A percentile compares a stretch with the other conserved stretches of the same genome.
Evolutionary conservation across 805 yeast genomes (phyloP).

Genomic region (Candida broadrunensis): DNA sequence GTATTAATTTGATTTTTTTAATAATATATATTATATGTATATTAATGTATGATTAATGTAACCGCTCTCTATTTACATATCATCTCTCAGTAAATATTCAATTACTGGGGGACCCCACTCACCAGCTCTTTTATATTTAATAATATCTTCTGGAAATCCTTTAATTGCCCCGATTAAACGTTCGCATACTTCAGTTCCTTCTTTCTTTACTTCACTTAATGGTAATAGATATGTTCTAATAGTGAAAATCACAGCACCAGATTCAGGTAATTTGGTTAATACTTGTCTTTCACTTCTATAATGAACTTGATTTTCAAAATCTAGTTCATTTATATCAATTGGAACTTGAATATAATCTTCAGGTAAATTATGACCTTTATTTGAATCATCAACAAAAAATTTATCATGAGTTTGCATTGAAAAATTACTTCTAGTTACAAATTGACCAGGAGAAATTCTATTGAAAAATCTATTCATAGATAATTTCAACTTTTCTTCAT

Average conservation of each 20-base stretch:
- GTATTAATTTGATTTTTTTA: background rate
- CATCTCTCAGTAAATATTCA: slow-evolving; percentile 13
- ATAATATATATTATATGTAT: background rate
- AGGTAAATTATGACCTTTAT: slow-evolving; percentile 37
- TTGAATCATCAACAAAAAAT: slow-evolving; percentile 35
- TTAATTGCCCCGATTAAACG: slow-evolving; percentile 61
- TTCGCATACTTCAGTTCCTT: slow-evolving; percentile 38
- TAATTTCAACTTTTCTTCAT: slow-evolving; percentile 33
- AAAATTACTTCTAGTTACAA: slow-evolving; percentile 39
- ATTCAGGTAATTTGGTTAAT: slow-evolving; percentile 35
- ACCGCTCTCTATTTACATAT: background rate
- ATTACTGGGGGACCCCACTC: slow-evolving; percentile 71
- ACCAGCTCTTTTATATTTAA: slow-evolving; percentile 58
- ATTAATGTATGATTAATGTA: background rate
- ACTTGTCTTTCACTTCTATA: slow-evolving; percentile 43
- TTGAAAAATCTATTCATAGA: slow-evolving; percentile 42
- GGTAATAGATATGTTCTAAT: slow-evolving; percentile 40
- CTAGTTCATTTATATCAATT: slow-evolving; percentile 25
- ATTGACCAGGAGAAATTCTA: slow-evolving; percentile 32
- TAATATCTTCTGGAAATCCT: slow-evolving; percentile 57
- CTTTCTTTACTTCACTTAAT: slow-evolving; percentile 25
- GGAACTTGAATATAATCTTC: slow-evolving; percentile 22
- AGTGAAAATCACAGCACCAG: slow-evolving; percentile 39
- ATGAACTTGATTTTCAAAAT: slow-evolving; percentile 36
- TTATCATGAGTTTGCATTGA: slow-evolving; percentile 37